phyloP scores from a whole-genome alignment of 192 early-diverging fungal species.

The Coemansia biformis region DNA sequence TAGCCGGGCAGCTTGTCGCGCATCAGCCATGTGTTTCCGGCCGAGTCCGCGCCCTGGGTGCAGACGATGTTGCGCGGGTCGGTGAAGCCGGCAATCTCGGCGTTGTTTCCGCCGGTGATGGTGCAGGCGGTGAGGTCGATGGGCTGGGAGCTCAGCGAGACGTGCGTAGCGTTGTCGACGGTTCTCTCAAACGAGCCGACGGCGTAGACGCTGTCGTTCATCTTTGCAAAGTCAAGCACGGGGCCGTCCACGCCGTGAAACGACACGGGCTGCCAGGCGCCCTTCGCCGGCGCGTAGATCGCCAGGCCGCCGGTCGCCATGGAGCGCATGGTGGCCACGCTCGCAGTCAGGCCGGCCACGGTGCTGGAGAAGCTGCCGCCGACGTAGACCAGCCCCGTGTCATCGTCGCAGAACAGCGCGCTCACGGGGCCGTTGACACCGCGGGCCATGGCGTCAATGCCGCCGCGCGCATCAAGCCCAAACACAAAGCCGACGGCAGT shows the following conservation, averaged over 20 bases:
- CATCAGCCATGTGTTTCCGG: slow-evolving; percentile 63
- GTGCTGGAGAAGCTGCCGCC: slow-evolving; percentile 50
- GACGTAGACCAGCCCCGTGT: slow-evolving; percentile 38
- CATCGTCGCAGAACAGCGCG: slow-evolving; percentile 44
- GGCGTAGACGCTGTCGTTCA: slow-evolving; percentile 55
- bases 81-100: slow-evolving; percentile 22
- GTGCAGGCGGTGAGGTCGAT: slow-evolving; percentile 45
- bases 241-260: slow-evolving; percentile 67
- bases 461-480: slow-evolving; percentile 19
- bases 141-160: slow-evolving; percentile 49
- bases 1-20: slow-evolving; percentile 63
- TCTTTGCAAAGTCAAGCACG: slow-evolving; percentile 55
- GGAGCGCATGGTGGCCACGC: slow-evolving; percentile 29
- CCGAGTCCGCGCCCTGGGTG: slow-evolving; percentile 15
- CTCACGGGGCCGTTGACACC: slow-evolving; percentile 46
- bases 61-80: slow-evolving; percentile 54
- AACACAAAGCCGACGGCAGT: slow-evolving; percentile 32
- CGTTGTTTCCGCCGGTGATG: slow-evolving; percentile 54
- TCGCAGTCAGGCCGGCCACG: slow-evolving; percentile 8
- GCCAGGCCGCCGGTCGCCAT: slow-evolving; percentile 28
- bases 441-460: slow-evolving; percentile 28
- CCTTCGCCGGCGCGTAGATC: slow-evolving; percentile 23
- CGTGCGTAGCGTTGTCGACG: slow-evolving; percentile 55
- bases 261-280: slow-evolving; percentile 54
- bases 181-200: slow-evolving; percentile 67